Evolutionary conservation across 2,329 filamentous ascomycete genomes (phyloP), one percentile per base, ranked within the genome.

Genomic region (Colletotrichum tropicicola): DNA sequence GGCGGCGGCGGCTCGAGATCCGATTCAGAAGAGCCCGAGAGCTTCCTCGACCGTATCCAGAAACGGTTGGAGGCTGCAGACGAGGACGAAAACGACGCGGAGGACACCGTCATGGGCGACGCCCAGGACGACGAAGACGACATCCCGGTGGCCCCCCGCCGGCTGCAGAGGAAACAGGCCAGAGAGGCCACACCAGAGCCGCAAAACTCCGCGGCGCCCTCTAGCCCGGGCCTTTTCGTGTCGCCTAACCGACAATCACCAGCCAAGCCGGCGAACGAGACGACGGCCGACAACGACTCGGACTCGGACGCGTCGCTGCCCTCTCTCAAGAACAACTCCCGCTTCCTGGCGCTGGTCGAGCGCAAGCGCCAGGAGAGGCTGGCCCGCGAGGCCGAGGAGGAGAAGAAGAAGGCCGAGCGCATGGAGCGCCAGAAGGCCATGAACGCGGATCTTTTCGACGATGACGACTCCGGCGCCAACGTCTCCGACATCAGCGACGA

Each of bases 341-440:
- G 90, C 5, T 90, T 97, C 71, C 82, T 89, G 66, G 91, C 90
- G 7, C 85, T 97, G 0, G 86, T 96, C 10, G 88, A 89, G 47
- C 87, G 88, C 70, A 96, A 95, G 73, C 87, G 89, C 52, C 85
- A 89, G 67, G 91, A 96, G 73, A 86, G 91, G 7, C 79, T 89
- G 35, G 90, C 87, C 4, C 88, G 84, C 54, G 91, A 96, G 71
- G 87, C 86, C 19, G 84, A 85, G 66, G 82, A 85, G 63, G 83
- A 83, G 55, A 80, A 78, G 32, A 82, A 83, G 67, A 78, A 78
- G 19, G 78, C 80, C 19, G 85, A 84, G 67, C 79, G 79, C 43
- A 69, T 72, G 8, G 78, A 75, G 10, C 74, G 70, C 23, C 76
- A 78, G 54, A 74, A 75, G 57, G 75, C 77, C n/a, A 77, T 77